Percentiles rank a stretch among this genome's conserved stretches.
These are phyloP conservation scores for Austropuccinia psidii DNA, from an alignment of 1,284 basidiomycete genomes.

Conservation along the genomic window DNA sequence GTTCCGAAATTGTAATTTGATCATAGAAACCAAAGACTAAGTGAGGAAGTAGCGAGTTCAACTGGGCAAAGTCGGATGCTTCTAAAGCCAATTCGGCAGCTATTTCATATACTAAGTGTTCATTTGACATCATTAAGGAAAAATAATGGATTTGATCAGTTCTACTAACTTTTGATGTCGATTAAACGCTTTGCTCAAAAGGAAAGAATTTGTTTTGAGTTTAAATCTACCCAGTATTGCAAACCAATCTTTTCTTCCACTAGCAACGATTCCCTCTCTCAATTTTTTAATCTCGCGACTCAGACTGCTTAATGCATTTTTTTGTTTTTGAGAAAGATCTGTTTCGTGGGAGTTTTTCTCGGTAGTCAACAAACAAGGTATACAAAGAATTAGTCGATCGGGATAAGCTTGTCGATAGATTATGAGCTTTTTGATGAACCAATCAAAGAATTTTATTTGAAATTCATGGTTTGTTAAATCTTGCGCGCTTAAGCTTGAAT, in stretches of 20 bases:
- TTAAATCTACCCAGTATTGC: constrained; percentile 16
- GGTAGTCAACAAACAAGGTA: not conserved
- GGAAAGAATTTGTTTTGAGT: not conserved
- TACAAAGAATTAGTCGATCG: constrained; percentile 10
- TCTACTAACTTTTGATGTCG: not conserved
- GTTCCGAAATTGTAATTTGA: not conserved
- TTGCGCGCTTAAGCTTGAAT: not conserved
- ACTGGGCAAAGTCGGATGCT: constrained; percentile 20
- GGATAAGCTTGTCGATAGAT: constrained; percentile 5
- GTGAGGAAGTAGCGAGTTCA: constrained; percentile 14
- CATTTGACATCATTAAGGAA: not conserved
- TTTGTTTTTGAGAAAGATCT: not conserved
- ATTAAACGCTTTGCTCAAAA: not conserved
- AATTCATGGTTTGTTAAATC: constrained; percentile 23
- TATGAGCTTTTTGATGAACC: not conserved
- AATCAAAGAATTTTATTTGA: constrained; percentile 20
- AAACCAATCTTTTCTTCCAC: constrained; percentile 13
- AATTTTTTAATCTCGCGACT: constrained; percentile 25
- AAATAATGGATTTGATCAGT: no score
- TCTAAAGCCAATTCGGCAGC: constrained; percentile 28
- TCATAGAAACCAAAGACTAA: not conserved
- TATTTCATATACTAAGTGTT: constrained; percentile 19
- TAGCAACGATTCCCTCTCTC: constrained; percentile 30
- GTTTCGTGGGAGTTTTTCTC: not conserved
- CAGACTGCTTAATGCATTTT: not conserved